phyloP scores from a whole-genome alignment of 2,329 filamentous ascomycete genomes.

The Incumbomyces lentus region DNA sequence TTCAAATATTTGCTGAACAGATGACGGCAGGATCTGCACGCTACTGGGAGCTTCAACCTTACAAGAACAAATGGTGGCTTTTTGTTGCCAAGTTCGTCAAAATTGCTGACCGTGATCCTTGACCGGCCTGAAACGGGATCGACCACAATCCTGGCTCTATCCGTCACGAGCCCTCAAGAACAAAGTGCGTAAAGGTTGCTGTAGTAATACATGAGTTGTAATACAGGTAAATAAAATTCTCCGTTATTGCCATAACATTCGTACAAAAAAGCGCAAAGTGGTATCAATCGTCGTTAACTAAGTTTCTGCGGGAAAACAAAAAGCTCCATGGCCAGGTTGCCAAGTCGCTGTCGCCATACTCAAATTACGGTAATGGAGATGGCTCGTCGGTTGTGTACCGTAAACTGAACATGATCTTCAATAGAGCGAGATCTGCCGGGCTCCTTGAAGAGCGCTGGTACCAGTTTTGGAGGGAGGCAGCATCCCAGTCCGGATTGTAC shows the following conservation, averaged over 20 bases:
- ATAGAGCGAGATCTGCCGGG: slow-evolving; percentile 3
- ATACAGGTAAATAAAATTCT: background rate
- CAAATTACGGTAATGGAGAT: background rate
- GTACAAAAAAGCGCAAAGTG: background rate
- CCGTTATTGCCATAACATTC: background rate
- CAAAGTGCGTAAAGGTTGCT: background rate
- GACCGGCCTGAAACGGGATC: background rate
- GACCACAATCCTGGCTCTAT: background rate
- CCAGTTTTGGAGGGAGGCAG: slow-evolving; percentile 4
- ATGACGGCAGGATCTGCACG: background rate
- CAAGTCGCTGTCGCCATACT: too few relatives aligned
- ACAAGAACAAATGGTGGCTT: background rate
- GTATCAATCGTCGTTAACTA: slow-evolving; percentile 1
- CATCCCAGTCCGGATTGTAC: slow-evolving; percentile 6
- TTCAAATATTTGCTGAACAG: background rate
- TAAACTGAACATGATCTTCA: slow-evolving; percentile 8
- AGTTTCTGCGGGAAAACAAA: background rate
- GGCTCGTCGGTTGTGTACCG: slow-evolving; percentile 4
- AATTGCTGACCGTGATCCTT: too few relatives aligned
- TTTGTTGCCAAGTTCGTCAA: too few relatives aligned
- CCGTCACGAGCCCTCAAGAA: background rate
- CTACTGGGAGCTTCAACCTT: background rate
- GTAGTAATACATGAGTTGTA: background rate
- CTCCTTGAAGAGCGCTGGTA: slow-evolving; percentile 4
- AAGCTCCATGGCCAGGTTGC: too few relatives aligned